phyloP scores from a whole-genome alignment of 106 monocot genomes.

The Acorus calamus region DNA sequence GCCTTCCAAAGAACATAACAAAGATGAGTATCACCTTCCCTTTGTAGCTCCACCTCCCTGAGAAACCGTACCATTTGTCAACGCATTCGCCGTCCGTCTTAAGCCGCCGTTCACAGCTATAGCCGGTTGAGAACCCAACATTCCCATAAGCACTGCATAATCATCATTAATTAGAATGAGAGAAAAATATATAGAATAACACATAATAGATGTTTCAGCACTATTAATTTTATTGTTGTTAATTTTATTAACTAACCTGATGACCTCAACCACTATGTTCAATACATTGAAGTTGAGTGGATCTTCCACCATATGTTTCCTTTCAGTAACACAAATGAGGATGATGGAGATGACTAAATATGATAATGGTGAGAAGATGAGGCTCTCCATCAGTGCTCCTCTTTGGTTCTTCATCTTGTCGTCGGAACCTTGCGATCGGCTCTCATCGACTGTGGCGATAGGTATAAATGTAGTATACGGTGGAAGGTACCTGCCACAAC shows the following conservation, averaged over 20 bases:
- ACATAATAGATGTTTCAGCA: too few species aligned
- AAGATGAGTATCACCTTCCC: slow-evolving; percentile 31
- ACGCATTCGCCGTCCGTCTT: slow-evolving; percentile 10
- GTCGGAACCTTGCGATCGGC: too few species aligned
- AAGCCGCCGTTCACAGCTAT: slow-evolving; percentile 13
- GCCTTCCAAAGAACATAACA: slow-evolving; percentile 44
- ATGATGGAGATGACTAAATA: slow-evolving; percentile 27
- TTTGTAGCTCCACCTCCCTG: slow-evolving; percentile 32
- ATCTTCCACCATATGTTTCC: slow-evolving; percentile 21
- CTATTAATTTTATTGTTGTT: too few species aligned
- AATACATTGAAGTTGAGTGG: slow-evolving; percentile 44
- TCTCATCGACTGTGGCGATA: too few species aligned
- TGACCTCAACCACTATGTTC: slow-evolving; percentile 35
- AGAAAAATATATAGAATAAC: too few species aligned
- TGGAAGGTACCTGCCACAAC: too few species aligned
- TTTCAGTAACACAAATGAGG: slow-evolving; percentile 31
- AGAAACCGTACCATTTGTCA: slow-evolving; percentile 31
- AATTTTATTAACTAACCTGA: slow-evolving; percentile 15
- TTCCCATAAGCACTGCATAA: slow-evolving; percentile 43
- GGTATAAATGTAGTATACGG: too few species aligned
- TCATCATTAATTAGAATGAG: too few species aligned
- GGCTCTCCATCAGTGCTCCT: not conserved
- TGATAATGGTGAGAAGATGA: slow-evolving; percentile 24
- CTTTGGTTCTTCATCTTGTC: too few species aligned
- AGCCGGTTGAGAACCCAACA: slow-evolving; percentile 39